Percentiles rank a stretch among this genome's conserved stretches.
Conservation (phyloP, 352 stramenopile genomes). For the Globisporangium paddicum region DNA sequence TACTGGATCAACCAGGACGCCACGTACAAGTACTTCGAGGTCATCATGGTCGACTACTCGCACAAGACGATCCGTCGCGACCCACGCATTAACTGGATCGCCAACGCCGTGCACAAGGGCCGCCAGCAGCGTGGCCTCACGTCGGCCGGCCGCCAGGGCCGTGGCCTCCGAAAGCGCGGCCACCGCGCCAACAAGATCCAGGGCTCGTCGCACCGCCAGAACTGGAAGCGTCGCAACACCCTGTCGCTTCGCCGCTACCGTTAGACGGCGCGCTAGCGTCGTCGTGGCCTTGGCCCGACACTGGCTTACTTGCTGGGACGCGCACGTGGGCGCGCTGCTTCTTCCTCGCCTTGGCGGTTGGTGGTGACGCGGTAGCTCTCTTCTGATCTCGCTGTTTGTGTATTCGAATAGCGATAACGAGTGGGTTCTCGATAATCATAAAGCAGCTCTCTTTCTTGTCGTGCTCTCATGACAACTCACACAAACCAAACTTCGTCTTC, state of each 20-base stretch:
- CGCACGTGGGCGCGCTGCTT: background rate
- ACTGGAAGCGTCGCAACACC: constrained; percentile 99
- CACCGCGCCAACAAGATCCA: constrained; percentile 99
- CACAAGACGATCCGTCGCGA: constrained; percentile 99
- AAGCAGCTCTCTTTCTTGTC: constrained; percentile 10
- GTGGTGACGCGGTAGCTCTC: constrained; percentile 2
- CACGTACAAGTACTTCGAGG: constrained; percentile 99
- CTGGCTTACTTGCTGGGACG: constrained; percentile 11
- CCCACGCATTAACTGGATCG: constrained; percentile 99
- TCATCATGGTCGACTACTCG: constrained; percentile 98
- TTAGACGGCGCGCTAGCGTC: constrained; percentile 36
- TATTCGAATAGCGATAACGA: background rate
- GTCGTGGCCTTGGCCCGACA: constrained; percentile 7
- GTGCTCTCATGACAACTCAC: constrained; percentile 12
- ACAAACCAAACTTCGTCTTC: background rate
- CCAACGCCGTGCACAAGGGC: constrained; percentile 98
- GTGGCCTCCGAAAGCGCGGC: constrained; percentile 97
- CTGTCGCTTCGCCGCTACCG: constrained; percentile 98
- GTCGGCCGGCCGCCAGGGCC: constrained; percentile 94
- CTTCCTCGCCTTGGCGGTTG: background rate
- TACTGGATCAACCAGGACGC: constrained; percentile 99
- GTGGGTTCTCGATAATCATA: constrained; percentile 1
- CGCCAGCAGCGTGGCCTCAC: constrained; percentile 98
- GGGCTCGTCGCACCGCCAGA: constrained; percentile 94
- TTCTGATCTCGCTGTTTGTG: background rate